Evolutionary conservation across 1,139 yeast species (phyloP), one percentile per base, ranked within the genome.

Genomic region (Yarrowia galli): DNA sequence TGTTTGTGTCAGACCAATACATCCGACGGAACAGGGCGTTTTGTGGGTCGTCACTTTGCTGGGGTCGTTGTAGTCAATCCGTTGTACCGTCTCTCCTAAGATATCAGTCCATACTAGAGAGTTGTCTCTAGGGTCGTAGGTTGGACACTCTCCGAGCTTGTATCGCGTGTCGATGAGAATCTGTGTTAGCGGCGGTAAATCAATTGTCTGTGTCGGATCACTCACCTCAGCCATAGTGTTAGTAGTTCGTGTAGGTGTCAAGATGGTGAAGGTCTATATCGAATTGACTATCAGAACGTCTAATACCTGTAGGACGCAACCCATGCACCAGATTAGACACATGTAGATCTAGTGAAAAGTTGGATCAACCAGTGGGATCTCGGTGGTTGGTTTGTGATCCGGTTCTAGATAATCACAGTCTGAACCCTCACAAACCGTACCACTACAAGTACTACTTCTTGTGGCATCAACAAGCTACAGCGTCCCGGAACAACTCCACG

Each of bases 71-170:
- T 61, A 61, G 12, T 35, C 9, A 20, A 61, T 73, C 75, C 76
- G 73, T 53, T 74, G 75, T 53, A 78, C 70, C 40, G 71, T 70
- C 22, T 71, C 68, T 20, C 74, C 75, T 18, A 71, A 70, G 53
- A 78, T 77, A 68, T 78, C 80, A 16, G 78, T 73, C 76, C 78
- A 76, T 38, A 73, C 73, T 16, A 78, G 68, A 18, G 70, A 67
- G 63, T 74, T 70, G 64, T 70, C 72, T 51, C 77, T 67, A 18
- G 71, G 68, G 68, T 78, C 80, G 67, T 75, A 78, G 3, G 74
- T 67, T 20, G 80, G 80, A 48, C 80, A 77, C 68, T 78, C 80
- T 23, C 75, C 74, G 15, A 78, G 74, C 25, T 73, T 68, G 51
- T 70, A 65, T 67, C 75, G 73, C 12, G 76, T 72, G 23, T 69